Evolutionary conservation across 2,329 filamentous ascomycete genomes (phyloP).

Genomic region (Claviceps sp.): DNA sequence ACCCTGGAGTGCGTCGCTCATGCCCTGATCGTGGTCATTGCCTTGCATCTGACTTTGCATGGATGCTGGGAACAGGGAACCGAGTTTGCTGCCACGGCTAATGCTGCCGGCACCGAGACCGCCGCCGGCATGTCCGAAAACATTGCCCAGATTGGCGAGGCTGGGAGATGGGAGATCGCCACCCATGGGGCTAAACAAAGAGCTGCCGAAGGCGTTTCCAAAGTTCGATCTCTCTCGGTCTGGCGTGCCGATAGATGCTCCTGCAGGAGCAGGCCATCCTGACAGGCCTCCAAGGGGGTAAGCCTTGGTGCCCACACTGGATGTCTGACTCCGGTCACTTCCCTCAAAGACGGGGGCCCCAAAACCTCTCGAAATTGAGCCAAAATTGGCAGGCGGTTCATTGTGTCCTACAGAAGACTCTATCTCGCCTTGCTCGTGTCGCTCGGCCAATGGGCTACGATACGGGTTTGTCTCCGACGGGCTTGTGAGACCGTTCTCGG

Average conservation of each 20-base stretch:
- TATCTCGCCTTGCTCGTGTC: conserved; percentile 50
- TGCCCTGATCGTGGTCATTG: conserved; percentile 50
- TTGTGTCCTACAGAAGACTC: conserved; percentile 32
- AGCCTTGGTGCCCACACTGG: conserved; percentile 67
- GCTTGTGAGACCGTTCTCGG: conserved; percentile 60
- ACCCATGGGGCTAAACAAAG: conserved; percentile 62
- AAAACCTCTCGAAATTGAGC: conserved; percentile 39
- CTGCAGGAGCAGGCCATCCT: conserved; percentile 46
- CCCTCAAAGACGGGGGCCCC: conserved; percentile 44
- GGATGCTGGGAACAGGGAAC: conserved; percentile 71
- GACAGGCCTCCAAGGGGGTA: conserved; percentile 53
- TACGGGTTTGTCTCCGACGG: conserved; percentile 95
- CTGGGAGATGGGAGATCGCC: conserved; percentile 69
- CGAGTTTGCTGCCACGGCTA: conserved; percentile 67
- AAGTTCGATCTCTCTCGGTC: conserved; percentile 49
- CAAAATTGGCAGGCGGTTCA: conserved; percentile 36
- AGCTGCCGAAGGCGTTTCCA: conserved; percentile 56
- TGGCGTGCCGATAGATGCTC: conserved; percentile 49
- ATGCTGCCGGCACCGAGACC: conserved; percentile 50
- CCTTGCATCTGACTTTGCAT: conserved; percentile 87
- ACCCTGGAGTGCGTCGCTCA: conserved; percentile 42
- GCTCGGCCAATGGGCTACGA: conserved; percentile 73
- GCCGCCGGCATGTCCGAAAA: conserved; percentile 53
- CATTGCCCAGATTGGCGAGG: conserved; percentile 50
- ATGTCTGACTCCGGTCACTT: conserved; percentile 86